Conservation (phyloP, 352 stramenopile genomes). For the Globisporangium megalacanthum region DNA sequence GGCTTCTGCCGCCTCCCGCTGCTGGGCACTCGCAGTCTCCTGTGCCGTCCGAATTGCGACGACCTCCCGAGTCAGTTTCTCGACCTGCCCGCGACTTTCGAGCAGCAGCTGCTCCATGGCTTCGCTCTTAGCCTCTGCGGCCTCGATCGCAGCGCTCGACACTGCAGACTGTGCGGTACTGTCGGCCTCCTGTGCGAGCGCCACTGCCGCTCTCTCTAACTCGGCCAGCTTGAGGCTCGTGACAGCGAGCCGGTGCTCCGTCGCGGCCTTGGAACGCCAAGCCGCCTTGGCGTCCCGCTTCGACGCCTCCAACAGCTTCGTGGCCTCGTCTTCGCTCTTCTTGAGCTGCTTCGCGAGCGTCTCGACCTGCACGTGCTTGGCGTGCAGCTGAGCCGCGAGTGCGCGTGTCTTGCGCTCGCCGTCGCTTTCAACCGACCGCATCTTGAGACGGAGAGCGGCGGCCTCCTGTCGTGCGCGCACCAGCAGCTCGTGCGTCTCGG, state of each 20-base stretch:
- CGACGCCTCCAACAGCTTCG: slow-evolving; percentile 32
- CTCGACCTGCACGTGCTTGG: slow-evolving; percentile 57
- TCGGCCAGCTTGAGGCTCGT: slow-evolving; percentile 57
- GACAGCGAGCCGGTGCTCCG: slow-evolving; percentile 58
- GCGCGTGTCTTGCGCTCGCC: slow-evolving; percentile 56
- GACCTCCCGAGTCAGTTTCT: slow-evolving; percentile 50
- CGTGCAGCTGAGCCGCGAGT: slow-evolving; percentile 44
- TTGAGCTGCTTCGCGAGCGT: slow-evolving; percentile 48
- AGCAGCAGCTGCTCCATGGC: slow-evolving; percentile 46
- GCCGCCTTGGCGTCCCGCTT: slow-evolving; percentile 50
- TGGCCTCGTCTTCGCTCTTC: slow-evolving; percentile 44
- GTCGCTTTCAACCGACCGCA: slow-evolving; percentile 44
- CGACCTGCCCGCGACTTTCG: slow-evolving; percentile 46
- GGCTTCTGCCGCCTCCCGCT: slow-evolving; percentile 29
- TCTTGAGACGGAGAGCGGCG: slow-evolving; percentile 42
- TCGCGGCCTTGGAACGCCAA: slow-evolving; percentile 44
- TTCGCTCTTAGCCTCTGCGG: slow-evolving; percentile 27
- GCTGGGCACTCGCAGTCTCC: slow-evolving; percentile 28
- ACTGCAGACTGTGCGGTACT: slow-evolving; percentile 5
- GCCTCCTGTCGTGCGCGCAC: slow-evolving; percentile 60
- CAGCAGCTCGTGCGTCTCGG: slow-evolving; percentile 50
- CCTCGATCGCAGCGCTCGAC: slow-evolving; percentile 5
- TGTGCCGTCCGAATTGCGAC: slow-evolving; percentile 33
- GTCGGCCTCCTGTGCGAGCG: slow-evolving; percentile 2
- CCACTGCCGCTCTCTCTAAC: slow-evolving; percentile 40